Evolutionary conservation across 768 basidiomycete genomes (phyloP), one percentile per base, ranked within the genome.

Genomic region (Lentinula guzmanii): DNA sequence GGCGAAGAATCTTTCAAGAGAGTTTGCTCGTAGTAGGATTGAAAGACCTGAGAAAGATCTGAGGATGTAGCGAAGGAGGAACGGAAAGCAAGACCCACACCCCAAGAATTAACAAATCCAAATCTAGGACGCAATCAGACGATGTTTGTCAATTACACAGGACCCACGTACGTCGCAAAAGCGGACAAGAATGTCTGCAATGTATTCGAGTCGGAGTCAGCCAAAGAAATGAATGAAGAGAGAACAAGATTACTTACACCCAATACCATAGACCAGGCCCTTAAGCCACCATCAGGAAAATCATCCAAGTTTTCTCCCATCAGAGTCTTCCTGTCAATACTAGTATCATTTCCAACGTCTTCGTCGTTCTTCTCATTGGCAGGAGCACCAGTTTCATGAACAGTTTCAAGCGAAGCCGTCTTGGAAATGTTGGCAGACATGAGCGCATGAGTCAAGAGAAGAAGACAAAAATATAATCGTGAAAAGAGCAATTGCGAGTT

Each of bases 71-170:
- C 4, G 21, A 43, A 24, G 16, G 15, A 34, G 11, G n/a, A 33
- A 52, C 5, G 8, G 54, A 2, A 11, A 35, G 21, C 45, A 42
- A 2, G n/a, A 33, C 28, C 61, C 62, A 81, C 82, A 43, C 81
- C 81, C 77, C 79, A 81, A 0, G 76, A 69, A 61, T 80, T 82
- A 13, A 80, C 73, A 37, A 76, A 74, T 3, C 82, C 82, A 61
- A 80, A 76, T 7, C 78, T 79, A 7, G 21, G 37, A 16, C 7
- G 24, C 15, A 42, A 24, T 28, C 15, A 56, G 55, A 42, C 15
- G 39, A 31, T 7, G 11, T n/a, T 31, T n/a, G 41, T 41, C 10
- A 41, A 10, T 10, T 13, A 24, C 3, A 35, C 31, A 13, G 55
- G 18, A 35, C 16, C 39, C 16, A 43, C 55, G 24, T 39, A 56